phyloP scores from a whole-genome alignment of 2,329 filamentous ascomycete species.

The Colletotrichum ledebouriae region DNA sequence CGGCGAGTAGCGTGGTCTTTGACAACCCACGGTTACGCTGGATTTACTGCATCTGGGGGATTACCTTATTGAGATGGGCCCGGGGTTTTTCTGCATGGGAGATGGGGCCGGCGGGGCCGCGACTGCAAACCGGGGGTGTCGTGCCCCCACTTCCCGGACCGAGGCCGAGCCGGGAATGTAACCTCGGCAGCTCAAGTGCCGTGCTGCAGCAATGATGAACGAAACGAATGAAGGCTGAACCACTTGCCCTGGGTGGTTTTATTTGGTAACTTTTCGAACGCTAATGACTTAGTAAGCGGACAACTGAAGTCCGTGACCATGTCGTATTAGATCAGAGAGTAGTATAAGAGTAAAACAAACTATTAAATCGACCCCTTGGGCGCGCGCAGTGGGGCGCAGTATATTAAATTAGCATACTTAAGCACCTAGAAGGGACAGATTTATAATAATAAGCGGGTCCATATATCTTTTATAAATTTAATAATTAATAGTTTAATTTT shows the following conservation, averaged over 20 bases:
- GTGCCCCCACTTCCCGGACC: constrained; percentile 36
- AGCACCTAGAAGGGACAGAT: too few species aligned
- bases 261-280: neutral
- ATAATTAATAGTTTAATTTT: too few species aligned
- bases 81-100: neutral
- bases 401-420: too few species aligned
- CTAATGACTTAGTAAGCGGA: neutral
- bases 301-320: neutral
- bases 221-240: neutral
- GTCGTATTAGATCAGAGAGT: neutral
- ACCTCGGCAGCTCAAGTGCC: neutral
- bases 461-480: too few species aligned
- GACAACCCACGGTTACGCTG: too few species aligned
- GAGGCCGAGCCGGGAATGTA: constrained; percentile 15
- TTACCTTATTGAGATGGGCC: neutral
- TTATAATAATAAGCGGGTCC: too few species aligned
- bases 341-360: neutral
- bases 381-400: too few species aligned
- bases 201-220: neutral
- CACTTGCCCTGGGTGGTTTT: neutral
- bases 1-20: too few species aligned
- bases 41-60: too few species aligned
- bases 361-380: too few species aligned
- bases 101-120: constrained; percentile 36
- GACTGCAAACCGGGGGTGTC: too few species aligned